Percentiles rank a stretch among this genome's conserved stretches.
Evolutionary conservation across 352 stramenopile genomes (phyloP).

Genomic region (Phytophthora pini): DNA sequence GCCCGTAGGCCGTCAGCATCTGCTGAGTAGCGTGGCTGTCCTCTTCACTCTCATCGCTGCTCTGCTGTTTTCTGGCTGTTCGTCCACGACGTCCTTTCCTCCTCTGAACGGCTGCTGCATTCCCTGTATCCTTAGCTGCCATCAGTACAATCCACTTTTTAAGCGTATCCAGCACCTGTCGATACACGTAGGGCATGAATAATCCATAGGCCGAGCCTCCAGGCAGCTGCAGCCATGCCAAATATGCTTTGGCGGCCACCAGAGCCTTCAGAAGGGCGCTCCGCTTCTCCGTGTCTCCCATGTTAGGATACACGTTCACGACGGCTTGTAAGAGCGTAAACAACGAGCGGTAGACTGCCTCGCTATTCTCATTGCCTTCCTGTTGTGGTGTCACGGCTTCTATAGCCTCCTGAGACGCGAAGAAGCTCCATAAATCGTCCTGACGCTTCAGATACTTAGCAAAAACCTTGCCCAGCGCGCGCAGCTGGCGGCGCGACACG

Average conservation of each 20-base stretch:
- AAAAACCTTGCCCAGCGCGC: slow-evolving; percentile 60
- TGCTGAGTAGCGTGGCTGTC: slow-evolving; percentile 32
- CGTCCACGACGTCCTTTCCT: slow-evolving; percentile 14
- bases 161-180: slow-evolving; percentile 79
- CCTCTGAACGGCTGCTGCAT: slow-evolving; percentile 1
- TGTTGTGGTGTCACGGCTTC: slow-evolving; percentile 43
- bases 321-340: slow-evolving; percentile 65
- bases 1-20: slow-evolving; percentile 56
- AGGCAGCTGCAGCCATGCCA: slow-evolving; percentile 82
- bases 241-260: slow-evolving; percentile 76
- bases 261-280: slow-evolving; percentile 63
- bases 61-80: slow-evolving; percentile 21
- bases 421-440: slow-evolving; percentile 61
- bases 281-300: slow-evolving; percentile 46
- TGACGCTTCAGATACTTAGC: slow-evolving; percentile 59
- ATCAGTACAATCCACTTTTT: slow-evolving; percentile 76
- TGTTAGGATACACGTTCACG: slow-evolving; percentile 57
- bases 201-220: slow-evolving; percentile 82
- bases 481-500: slow-evolving; percentile 51
- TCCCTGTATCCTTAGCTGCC: slow-evolving; percentile 17
- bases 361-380: slow-evolving; percentile 23
- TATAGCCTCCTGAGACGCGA: slow-evolving; percentile 59
- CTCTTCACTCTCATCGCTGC: slow-evolving; percentile 41
- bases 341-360: slow-evolving; percentile 69
- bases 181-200: slow-evolving; percentile 89